Percentiles rank a stretch among this genome's conserved stretches.
These are phyloP conservation scores for Trypanosoma lewisi DNA, from an alignment of 208 protist species.

Conservation along the genomic window DNA sequence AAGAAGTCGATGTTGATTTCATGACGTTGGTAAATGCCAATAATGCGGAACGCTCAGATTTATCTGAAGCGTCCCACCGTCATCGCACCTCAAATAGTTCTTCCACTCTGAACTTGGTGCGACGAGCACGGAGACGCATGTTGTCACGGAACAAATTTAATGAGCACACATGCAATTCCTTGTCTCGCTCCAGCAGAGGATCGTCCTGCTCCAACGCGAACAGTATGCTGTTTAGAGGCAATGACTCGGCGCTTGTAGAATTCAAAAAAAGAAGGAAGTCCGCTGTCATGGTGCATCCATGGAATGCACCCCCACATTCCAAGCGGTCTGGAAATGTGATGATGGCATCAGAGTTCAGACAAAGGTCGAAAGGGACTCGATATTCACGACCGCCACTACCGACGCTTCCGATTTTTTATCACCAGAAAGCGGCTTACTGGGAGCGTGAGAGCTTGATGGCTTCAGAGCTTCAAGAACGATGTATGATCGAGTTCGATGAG, in stretches of 20 bases:
- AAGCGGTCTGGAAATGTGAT: too few species aligned
- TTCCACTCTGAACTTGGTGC: background rate
- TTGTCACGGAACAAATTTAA: background rate
- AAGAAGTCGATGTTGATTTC: background rate
- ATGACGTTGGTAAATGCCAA: background rate
- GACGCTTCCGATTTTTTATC: conserved; percentile 1
- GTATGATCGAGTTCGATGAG: conserved; percentile 39
- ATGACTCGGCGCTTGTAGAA: too few species aligned
- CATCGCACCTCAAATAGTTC: background rate
- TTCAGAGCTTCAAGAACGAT: conserved; percentile 38
- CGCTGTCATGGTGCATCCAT: too few species aligned
- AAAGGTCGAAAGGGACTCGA: background rate
- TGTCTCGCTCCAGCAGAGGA: too few species aligned
- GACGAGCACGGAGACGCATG: background rate
- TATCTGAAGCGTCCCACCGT: background rate
- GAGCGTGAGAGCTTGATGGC: conserved; percentile 31
- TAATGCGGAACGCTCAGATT: background rate
- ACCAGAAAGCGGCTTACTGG: background rate
- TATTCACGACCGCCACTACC: background rate
- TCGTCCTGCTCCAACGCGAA: too few species aligned
- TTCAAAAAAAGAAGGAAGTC: too few species aligned
- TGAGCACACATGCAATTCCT: background rate
- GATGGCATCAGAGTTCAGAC: background rate
- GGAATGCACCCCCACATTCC: too few species aligned
- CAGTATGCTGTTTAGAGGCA: too few species aligned